phyloP scores from a whole-genome alignment of 495 filamentous ascomycete genomes.

The Penicillium parvum region DNA sequence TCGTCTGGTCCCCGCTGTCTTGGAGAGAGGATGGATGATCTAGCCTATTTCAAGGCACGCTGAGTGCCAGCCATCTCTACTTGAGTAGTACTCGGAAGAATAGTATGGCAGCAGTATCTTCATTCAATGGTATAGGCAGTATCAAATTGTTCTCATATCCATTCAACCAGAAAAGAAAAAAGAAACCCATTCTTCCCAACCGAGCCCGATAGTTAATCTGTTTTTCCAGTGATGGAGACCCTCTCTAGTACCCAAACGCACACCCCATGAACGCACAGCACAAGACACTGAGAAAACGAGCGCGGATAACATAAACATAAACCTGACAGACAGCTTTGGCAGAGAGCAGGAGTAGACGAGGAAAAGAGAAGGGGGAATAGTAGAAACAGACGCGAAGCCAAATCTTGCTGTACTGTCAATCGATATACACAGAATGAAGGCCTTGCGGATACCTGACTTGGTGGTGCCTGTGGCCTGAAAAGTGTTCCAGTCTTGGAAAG shows the following conservation, averaged over 20 bases:
- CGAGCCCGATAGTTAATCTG: constrained; percentile 9
- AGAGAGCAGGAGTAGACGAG: too few relatives aligned
- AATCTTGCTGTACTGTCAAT: constrained; percentile 15
- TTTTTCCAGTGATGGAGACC: constrained; percentile 38
- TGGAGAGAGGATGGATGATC: too few relatives aligned
- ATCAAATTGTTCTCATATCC: constrained; percentile 16
- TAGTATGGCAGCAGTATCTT: constrained; percentile 10
- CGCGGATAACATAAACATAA: constrained; percentile 1
- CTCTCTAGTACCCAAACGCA: constrained; percentile 32
- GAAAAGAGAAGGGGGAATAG: neutral
- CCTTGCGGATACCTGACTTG: constrained; percentile 1
- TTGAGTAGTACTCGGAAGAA: too few relatives aligned
- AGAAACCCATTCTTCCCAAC: constrained; percentile 18
- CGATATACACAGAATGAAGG: constrained; percentile 20
- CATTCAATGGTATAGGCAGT: constrained; percentile 17
- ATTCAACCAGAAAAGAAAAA: constrained; percentile 17
- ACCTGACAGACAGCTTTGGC: too few relatives aligned
- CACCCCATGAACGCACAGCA: constrained; percentile 26
- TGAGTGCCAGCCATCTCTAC: too few relatives aligned
- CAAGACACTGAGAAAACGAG: constrained; percentile 19
- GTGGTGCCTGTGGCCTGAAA: neutral
- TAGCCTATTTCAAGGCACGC: too few relatives aligned
- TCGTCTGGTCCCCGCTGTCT: too few relatives aligned
- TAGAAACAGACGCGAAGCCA: constrained; percentile 2
- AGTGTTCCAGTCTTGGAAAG: neutral